Conservation (phyloP, 768 basidiomycete species). For the Mycena capillaripes region DNA sequence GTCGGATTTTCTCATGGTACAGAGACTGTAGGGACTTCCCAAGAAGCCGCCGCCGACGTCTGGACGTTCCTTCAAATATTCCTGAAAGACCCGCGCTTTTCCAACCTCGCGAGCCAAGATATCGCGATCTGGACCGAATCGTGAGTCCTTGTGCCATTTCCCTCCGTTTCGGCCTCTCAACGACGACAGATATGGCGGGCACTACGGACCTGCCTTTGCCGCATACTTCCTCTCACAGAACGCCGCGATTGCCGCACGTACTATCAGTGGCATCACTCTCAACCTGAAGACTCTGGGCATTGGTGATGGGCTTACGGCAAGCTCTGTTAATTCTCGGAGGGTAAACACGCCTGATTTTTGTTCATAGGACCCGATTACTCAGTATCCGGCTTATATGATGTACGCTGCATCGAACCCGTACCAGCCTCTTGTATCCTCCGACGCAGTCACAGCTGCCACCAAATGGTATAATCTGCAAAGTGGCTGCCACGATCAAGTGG, state of each 20-base stretch:
- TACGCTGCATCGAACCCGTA: conserved; percentile 72
- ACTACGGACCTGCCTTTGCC: conserved; percentile 79
- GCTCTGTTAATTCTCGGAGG: conserved; percentile 23
- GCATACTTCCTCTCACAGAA: conserved; percentile 75
- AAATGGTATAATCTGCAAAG: conserved; percentile 59
- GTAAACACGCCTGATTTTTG: neutral
- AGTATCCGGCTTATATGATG: conserved; percentile 70
- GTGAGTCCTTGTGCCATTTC: conserved; percentile 42
- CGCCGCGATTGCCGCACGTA: conserved; percentile 63
- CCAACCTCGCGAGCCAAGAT: conserved; percentile 57
- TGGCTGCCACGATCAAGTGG: conserved; percentile 50
- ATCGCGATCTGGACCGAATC: conserved; percentile 78
- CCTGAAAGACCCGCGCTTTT: conserved; percentile 66
- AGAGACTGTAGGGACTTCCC: conserved; percentile 62
- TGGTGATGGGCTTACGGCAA: conserved; percentile 74
- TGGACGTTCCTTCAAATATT: conserved; percentile 77
- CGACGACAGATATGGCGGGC: conserved; percentile 73
- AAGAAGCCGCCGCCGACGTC: conserved; percentile 66
- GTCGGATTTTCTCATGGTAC: conserved; percentile 74
- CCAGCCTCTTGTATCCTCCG: conserved; percentile 63
- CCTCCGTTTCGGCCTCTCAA: no score
- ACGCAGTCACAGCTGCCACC: conserved; percentile 58
- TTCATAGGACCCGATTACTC: conserved; percentile 56
- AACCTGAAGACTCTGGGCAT: conserved; percentile 73
- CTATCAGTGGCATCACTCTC: conserved; percentile 59